A percentile compares a stretch with the other conserved stretches of the same genome.
These are phyloP conservation scores for Lizonia empirigonia DNA, from an alignment of 2,329 filamentous ascomycete genomes.

Conservation along the genomic window DNA sequence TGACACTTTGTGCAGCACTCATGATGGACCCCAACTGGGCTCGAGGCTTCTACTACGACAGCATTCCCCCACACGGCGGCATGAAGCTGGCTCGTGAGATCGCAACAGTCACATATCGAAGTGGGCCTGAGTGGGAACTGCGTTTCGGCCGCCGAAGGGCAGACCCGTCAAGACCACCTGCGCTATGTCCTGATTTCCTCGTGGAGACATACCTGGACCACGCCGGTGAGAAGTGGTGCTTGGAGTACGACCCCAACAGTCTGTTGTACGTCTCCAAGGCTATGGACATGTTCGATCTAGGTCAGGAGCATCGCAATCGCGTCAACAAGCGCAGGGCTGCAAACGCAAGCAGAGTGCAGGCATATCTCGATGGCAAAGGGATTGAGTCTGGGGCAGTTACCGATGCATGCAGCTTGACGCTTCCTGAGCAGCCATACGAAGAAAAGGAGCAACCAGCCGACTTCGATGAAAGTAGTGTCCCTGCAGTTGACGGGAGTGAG, in stretches of 20 bases:
- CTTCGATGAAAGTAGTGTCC: constrained; percentile 36
- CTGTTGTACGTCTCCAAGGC: constrained; percentile 96
- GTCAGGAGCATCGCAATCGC: constrained; percentile 69
- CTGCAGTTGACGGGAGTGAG: constrained; percentile 47
- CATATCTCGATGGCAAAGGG: constrained; percentile 44
- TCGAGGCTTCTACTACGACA: constrained; percentile 83
- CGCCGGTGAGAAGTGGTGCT: constrained; percentile 95
- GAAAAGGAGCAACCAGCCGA: constrained; percentile 69
- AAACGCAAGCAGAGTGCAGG: constrained; percentile 63
- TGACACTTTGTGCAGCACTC: constrained; percentile 62
- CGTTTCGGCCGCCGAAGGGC: constrained; percentile 87
- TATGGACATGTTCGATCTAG: constrained; percentile 97
- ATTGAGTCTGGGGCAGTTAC: constrained; percentile 25
- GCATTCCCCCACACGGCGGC: constrained; percentile 86
- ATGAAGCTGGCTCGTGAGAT: constrained; percentile 99
- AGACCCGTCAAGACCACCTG: constrained; percentile 83
- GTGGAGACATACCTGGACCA: constrained; percentile 99
- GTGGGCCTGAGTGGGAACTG: constrained; percentile 96
- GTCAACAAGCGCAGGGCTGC: constrained; percentile 66
- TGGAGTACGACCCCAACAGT: constrained; percentile 96
- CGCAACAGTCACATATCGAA: constrained; percentile 95
- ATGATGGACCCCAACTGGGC: constrained; percentile 99
- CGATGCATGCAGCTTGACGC: constrained; percentile 75
- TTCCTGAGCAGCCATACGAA: constrained; percentile 83
- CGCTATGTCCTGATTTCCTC: constrained; percentile 94